Evolutionary conservation across 2,329 filamentous ascomycete genomes (phyloP).

Genomic region (Stagonosporopsis chrysanthemi): DNA sequence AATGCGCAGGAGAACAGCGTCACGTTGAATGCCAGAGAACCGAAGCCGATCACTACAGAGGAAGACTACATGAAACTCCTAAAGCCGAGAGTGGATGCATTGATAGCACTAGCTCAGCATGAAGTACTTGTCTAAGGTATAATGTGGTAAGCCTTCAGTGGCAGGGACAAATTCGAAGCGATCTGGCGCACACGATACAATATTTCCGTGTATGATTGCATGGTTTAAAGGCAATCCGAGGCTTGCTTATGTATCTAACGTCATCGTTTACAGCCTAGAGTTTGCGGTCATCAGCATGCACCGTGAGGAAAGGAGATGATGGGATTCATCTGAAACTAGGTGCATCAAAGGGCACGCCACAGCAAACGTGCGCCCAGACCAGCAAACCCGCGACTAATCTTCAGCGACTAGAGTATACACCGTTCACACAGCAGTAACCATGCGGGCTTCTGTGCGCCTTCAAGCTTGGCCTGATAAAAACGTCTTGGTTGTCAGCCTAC

Average conservation of each 20-base stretch:
- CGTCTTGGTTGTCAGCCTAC: neutral
- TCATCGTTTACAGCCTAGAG: neutral
- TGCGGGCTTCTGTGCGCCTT: neutral
- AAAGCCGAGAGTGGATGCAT: conserved; percentile 46
- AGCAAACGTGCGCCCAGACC: neutral
- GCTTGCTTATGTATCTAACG: neutral
- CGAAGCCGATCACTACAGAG: conserved; percentile 44
- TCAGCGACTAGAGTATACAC: neutral
- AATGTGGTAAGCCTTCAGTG: neutral
- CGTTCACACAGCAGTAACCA: neutral
- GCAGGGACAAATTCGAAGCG: neutral
- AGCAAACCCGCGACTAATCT: neutral
- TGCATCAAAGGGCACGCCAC: conserved; percentile 3
- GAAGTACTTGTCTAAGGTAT: neutral
- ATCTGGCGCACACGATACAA: neutral
- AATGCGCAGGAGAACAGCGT: conserved; percentile 39
- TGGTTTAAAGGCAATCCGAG: neutral
- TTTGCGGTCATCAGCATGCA: neutral
- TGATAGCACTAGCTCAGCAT: conserved; percentile 30
- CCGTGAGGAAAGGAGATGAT: neutral
- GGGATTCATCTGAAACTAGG: neutral
- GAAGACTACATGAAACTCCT: conserved; percentile 49
- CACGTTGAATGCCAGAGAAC: conserved; percentile 36
- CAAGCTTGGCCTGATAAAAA: neutral
- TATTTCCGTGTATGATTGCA: neutral